Evolutionary conservation across 139 green algal species (phyloP), one percentile per base, ranked within the genome.

Genomic region (Chlorella sorokiniana): DNA sequence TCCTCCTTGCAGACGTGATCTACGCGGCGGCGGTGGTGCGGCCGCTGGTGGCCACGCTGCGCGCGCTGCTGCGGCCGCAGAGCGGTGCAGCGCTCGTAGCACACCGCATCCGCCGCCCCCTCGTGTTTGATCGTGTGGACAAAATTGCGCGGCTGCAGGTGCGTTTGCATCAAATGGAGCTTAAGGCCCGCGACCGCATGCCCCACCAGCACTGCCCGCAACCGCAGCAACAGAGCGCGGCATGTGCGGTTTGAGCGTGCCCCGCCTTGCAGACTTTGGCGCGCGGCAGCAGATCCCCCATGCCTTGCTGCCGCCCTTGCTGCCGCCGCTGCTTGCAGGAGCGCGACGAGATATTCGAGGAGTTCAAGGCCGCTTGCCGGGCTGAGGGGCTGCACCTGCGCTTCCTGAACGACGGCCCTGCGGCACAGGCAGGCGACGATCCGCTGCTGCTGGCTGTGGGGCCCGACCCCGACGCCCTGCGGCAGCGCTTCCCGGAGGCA

Each of bases 1-100:
- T 84, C 40, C 56, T 84, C 35, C 59, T 72, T 23, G 79, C 79
- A 20, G 79, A 84, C 54, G 79, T 84, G 7, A 72, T 84, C 42
- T 84, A 84, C 20, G 69, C 69, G 3, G 52, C 79, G 4, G 79
- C 54, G 0, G 48, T 84, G 38, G 79, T 84, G 54, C 20, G 33
- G n/a, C 69, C 69, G 3, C 51, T 84, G 31, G 69, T 84, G n/a
- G 41, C n/a, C 40, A 84, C 69, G 23, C 69, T 84, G 52, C 29
- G 25, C 5, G 40, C 64, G 35, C 65, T 83, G 78, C 37, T 77
- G 35, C 45, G 23, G 29, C 65, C 78, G 14, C 35, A 48, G 29
- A 42, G 23, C 8, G 78, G 76, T 61, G 75, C 48, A 44, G 75
- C 59, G 38, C 27, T 71, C 5, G 75, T 81, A 23, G 51, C 72